Evolutionary conservation across 129 eudicot genomes (phyloP), one percentile per base, ranked within the genome.

Genomic region (Rutidosis leptorrhynchoides): DNA sequence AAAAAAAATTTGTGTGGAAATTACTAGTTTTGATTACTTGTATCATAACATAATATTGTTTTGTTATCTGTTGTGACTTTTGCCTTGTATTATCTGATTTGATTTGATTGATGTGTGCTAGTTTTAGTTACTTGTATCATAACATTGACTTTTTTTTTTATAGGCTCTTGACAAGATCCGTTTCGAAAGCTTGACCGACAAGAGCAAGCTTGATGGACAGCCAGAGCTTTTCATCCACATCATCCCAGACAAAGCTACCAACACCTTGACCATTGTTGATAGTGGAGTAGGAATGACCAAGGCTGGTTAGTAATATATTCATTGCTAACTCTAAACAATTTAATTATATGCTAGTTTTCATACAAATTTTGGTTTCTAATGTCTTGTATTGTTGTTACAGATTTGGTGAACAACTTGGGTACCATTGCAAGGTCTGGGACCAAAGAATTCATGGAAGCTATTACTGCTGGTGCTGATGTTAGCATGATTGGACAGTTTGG

Each of bases 251-350:
- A 91, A 91, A 76, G 56, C 94, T 54, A 84, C 64, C 71, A 87
- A 87, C 79, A 77, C 94, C 0, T 30, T 91, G 80, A 69, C 97
- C 2, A 87, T 91, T 27, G 62, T 91, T 70, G 97, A 91, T 62
- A 91, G 97, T 71, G 97, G 97, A 59, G 74, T 91, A 65, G 96
- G 97, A 23, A 91, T 91, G 97, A 87, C 97, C 61, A 91, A 91
- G 51, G 90, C 97, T 79, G 97, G 97, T 90, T 70, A 59, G 90
- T 71, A 37, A 11, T 5, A 9, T 9, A 6, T 23, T n/a, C n/a
- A 5, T 16, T 33, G 8, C 28, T 9, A 16, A 48, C 32, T 0
- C 0, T 3, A 57, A 2, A 29, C 5, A 5, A 2, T 1, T 1
- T 64, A 35, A 9, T 8, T 35, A 35, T 10, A 30, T 0, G 27